Evolutionary conservation across 805 yeast species (phyloP).

Genomic region (Tanozyma kutaoensis): DNA sequence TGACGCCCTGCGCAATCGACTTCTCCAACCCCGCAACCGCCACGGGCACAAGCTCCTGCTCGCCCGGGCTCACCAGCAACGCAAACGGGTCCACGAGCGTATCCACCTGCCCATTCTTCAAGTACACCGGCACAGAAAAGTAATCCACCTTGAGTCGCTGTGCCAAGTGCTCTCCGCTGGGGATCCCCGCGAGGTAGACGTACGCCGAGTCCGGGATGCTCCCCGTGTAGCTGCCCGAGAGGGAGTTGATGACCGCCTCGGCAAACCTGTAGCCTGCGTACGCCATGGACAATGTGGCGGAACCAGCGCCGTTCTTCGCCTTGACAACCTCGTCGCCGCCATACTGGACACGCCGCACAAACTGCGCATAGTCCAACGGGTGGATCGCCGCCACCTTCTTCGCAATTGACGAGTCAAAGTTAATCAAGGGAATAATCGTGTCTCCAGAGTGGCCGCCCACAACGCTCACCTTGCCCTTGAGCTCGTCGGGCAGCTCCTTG

Average conservation of each 20-base stretch:
- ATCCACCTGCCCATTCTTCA: conserved; percentile 23
- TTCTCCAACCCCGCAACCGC: conserved; percentile 26
- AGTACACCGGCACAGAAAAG: conserved; percentile 36
- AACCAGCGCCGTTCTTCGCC: conserved; percentile 90
- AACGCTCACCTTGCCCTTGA: conserved; percentile 64
- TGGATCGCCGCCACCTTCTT: conserved; percentile 19
- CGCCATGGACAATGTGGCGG: conserved; percentile 95
- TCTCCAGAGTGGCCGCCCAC: conserved; percentile 95
- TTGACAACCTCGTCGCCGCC: conserved; percentile 96
- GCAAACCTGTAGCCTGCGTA: conserved; percentile 82
- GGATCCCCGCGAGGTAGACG: conserved; percentile 40
- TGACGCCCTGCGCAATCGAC: conserved; percentile 26
- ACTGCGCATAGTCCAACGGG: conserved; percentile 22
- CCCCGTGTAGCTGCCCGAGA: no score
- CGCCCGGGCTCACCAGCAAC: conserved; percentile 16
- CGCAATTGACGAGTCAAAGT: conserved; percentile 20
- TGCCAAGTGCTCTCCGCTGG: conserved; percentile 31
- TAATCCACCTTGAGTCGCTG: no score
- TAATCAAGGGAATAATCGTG: conserved; percentile 82
- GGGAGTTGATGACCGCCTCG: conserved; percentile 24
- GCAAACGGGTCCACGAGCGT: conserved; percentile 23
- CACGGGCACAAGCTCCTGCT: conserved; percentile 17
- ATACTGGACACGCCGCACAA: conserved; percentile 30
- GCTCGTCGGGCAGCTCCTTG: no score
- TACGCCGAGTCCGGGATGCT: conserved; percentile 38